Percentiles rank a stretch among this genome's conserved stretches.
Conservation (phyloP, 2,329 filamentous ascomycete species). For the Coleophoma cylindrospora region DNA sequence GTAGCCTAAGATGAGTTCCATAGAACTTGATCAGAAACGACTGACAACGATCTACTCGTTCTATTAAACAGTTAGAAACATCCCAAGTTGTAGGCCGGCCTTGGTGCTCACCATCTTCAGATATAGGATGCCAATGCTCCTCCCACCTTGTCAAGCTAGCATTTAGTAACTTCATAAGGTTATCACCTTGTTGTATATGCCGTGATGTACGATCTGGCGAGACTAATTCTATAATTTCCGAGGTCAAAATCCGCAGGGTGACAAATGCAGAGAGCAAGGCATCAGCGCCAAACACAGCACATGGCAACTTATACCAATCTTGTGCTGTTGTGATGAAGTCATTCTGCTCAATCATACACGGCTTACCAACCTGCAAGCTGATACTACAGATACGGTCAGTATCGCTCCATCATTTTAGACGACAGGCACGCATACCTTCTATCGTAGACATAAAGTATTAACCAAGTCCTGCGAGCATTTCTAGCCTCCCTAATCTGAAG, state of each 20-base stretch:
- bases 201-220: constrained; percentile 3
- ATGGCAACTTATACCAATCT: constrained; percentile 27
- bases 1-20: constrained; percentile 30
- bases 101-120: constrained; percentile 17
- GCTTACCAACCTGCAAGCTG: constrained; percentile 35
- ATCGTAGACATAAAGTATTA: constrained; percentile 34
- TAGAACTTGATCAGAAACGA: constrained; percentile 33
- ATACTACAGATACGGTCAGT: constrained; percentile 20
- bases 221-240: constrained; percentile 24
- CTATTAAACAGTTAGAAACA: background rate
- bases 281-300: constrained; percentile 28
- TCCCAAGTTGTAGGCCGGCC: constrained; percentile 10
- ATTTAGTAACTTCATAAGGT: constrained; percentile 11
- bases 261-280: constrained; percentile 31
- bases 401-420: background rate
- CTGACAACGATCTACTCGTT: constrained; percentile 22
- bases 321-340: constrained; percentile 31
- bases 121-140: constrained; percentile 9
- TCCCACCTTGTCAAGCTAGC: constrained; percentile 12
- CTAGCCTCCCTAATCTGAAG: constrained; percentile 21
- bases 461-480: constrained; percentile 32
- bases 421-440: constrained; percentile 24
- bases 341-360: constrained; percentile 35
- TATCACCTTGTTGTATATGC: constrained; percentile 2
- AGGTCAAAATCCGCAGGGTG: constrained; percentile 29